Percentiles rank a stretch among this genome's conserved stretches.
Conservation (phyloP, 1,284 basidiomycete genomes). For the Puccinia brachypodii region DNA sequence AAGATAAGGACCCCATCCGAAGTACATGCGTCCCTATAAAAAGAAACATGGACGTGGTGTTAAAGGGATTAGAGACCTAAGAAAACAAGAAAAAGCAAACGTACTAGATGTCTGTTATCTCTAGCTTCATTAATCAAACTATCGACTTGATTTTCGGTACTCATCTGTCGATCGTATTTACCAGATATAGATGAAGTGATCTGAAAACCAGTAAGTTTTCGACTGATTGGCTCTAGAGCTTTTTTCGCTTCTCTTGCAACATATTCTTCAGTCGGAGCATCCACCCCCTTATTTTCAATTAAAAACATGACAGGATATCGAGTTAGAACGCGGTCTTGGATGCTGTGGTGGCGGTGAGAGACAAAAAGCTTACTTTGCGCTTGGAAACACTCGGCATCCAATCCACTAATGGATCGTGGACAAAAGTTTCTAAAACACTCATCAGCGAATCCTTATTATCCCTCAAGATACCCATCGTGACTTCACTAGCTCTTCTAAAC, state of each 20-base stretch:
- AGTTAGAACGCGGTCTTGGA: conserved; percentile 44
- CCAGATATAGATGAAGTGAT: conserved; percentile 57
- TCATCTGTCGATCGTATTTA: conserved; percentile 65
- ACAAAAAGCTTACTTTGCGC: conserved; percentile 52
- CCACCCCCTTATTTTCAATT: conserved; percentile 37
- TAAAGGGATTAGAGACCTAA: not conserved
- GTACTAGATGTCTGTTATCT: conserved; percentile 70
- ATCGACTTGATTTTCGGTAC: conserved; percentile 83
- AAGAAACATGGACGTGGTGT: conserved; percentile 59
- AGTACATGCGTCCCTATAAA: conserved; percentile 61
- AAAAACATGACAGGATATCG: not conserved
- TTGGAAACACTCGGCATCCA: conserved; percentile 69
- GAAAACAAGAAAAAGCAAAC: conserved; percentile 54
- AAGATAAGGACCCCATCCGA: conserved; percentile 82
- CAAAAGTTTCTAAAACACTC: conserved; percentile 94
- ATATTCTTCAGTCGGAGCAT: conserved; percentile 57
- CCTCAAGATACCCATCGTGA: conserved; percentile 81
- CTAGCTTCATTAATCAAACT: conserved; percentile 83
- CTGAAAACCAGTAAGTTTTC: conserved; percentile 77
- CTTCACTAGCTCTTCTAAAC: conserved; percentile 88
- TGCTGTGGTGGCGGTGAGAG: not conserved
- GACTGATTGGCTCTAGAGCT: conserved; percentile 75
- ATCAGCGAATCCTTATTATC: conserved; percentile 91
- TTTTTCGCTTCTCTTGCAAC: conserved; percentile 59
- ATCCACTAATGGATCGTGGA: conserved; percentile 95